These are phyloP conservation scores for Pseudocercospora crystallina DNA, from an alignment of 2,329 filamentous ascomycete genomes.

Conservation along the genomic window DNA sequence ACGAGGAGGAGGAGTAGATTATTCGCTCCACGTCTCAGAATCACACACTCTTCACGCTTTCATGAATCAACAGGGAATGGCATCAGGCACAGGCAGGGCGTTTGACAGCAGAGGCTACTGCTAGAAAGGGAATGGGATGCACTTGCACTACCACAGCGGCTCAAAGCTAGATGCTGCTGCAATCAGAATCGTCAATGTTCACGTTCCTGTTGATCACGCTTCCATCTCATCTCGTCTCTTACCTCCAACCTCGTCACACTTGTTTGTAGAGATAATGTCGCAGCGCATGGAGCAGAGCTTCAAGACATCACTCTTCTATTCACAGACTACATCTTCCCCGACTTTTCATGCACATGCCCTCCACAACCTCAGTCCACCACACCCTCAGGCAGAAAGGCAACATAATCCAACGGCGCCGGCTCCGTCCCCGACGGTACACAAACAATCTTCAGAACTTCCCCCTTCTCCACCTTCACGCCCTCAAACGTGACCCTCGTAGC, in stretches of 20 bases:
- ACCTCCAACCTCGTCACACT: too few relatives aligned
- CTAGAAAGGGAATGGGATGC: too few relatives aligned
- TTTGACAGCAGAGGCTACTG: neutral
- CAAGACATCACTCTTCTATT: too few relatives aligned
- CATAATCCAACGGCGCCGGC: constrained; percentile 66
- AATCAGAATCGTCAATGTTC: constrained; percentile 1
- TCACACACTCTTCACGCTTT: constrained; percentile 12
- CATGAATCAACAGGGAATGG: constrained; percentile 23
- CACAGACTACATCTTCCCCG: too few relatives aligned
- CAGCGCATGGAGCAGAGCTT: too few relatives aligned
- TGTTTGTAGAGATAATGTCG: too few relatives aligned
- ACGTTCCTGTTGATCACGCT: constrained; percentile 6
- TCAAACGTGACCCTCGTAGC: constrained; percentile 63
- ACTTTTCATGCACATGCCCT: too few relatives aligned
- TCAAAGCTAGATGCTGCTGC: constrained; percentile 8
- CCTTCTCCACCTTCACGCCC: constrained; percentile 50
- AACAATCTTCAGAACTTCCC: constrained; percentile 56
- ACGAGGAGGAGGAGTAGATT: constrained; percentile 59
- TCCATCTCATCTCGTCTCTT: too few relatives aligned
- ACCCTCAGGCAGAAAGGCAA: constrained; percentile 60
- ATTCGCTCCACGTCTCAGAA: constrained; percentile 15
- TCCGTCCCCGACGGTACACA: constrained; percentile 61
- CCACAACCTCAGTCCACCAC: constrained; percentile 32
- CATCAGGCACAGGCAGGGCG: constrained; percentile 23
- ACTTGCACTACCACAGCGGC: neutral